A percentile compares a stretch with the other conserved stretches of the same genome.
phyloP scores from a whole-genome alignment of 441 rosid genomes.

The Viola pubescens region DNA sequence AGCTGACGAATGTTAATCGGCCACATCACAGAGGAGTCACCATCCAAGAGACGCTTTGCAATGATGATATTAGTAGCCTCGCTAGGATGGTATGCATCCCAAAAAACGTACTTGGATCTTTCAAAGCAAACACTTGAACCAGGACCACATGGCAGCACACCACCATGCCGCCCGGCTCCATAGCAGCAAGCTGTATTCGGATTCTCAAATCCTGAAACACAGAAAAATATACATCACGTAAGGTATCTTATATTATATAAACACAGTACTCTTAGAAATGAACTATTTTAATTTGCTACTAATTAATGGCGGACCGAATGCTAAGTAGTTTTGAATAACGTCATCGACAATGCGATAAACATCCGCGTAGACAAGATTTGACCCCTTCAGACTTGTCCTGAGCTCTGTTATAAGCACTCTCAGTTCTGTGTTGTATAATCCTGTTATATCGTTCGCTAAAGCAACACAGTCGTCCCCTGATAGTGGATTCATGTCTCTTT shows the following conservation, averaged over 20 bases:
- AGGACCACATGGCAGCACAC: constrained; percentile 58
- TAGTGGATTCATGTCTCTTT: constrained; percentile 41
- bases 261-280: neutral
- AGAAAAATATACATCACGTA: neutral
- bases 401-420: constrained; percentile 36
- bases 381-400: constrained; percentile 27
- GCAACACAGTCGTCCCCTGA: constrained; percentile 35
- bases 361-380: constrained; percentile 42
- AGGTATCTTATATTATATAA: too few relatives aligned
- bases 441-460: constrained; percentile 42
- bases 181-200: constrained; percentile 44
- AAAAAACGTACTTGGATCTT: constrained; percentile 58
- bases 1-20: constrained; percentile 56
- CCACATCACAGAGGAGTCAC: constrained; percentile 34
- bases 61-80: constrained; percentile 53
- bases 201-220: constrained; percentile 47
- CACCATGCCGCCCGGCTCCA: constrained; percentile 44
- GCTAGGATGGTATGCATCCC: constrained; percentile 84
- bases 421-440: constrained; percentile 35
- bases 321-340: constrained; percentile 35
- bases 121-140: constrained; percentile 46
- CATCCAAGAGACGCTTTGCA: constrained; percentile 49
- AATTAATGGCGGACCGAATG: constrained; percentile 30
- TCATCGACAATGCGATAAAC: constrained; percentile 42
- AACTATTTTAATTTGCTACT: neutral